These are phyloP conservation scores for Uncinocarpus reesii DNA, from an alignment of 2,329 filamentous ascomycete genomes.

Conservation along the genomic window DNA sequence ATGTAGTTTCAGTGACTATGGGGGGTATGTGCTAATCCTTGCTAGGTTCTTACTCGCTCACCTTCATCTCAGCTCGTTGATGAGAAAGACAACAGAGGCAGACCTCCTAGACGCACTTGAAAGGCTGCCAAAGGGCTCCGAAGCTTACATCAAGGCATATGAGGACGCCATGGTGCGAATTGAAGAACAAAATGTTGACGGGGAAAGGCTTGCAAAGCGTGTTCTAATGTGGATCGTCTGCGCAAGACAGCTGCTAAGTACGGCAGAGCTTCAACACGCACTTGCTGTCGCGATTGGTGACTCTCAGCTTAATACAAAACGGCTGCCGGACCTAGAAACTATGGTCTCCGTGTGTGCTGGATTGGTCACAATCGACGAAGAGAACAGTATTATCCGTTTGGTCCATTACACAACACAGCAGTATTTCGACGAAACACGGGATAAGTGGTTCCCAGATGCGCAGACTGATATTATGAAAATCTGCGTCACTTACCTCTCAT, in stretches of 20 bases:
- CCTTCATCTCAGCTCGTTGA: conserved; percentile 21
- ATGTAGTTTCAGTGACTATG: too few species aligned
- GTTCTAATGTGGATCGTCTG: conserved; percentile 36
- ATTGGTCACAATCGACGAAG: conserved; percentile 26
- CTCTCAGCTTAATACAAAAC: conserved; percentile 27
- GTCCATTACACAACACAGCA: conserved; percentile 29
- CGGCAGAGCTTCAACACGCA: conserved; percentile 34
- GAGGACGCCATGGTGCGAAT: conserved; percentile 28
- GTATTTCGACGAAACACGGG: conserved; percentile 22
- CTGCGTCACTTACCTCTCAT: conserved; percentile 22
- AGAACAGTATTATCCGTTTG: conserved; percentile 25
- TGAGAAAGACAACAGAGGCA: too few species aligned
- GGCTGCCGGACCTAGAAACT: conserved; percentile 24
- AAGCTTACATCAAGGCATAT: conserved; percentile 35
- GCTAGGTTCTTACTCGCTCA: conserved; percentile 25
- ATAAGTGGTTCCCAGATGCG: conserved; percentile 15
- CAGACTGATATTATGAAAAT: conserved; percentile 15
- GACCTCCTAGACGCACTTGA: conserved; percentile 16
- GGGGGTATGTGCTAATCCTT: conserved; percentile 13
- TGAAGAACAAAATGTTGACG: background rate
- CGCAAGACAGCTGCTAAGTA: conserved; percentile 28
- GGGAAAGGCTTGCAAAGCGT: conserved; percentile 29
- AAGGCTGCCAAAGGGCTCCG: conserved; percentile 17
- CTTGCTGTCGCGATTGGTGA: conserved; percentile 30
- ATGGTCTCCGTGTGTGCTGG: conserved; percentile 26